These are phyloP conservation scores for Brasilioporus rufonigricans DNA, from an alignment of 768 basidiomycete genomes.

Conservation along the genomic window DNA sequence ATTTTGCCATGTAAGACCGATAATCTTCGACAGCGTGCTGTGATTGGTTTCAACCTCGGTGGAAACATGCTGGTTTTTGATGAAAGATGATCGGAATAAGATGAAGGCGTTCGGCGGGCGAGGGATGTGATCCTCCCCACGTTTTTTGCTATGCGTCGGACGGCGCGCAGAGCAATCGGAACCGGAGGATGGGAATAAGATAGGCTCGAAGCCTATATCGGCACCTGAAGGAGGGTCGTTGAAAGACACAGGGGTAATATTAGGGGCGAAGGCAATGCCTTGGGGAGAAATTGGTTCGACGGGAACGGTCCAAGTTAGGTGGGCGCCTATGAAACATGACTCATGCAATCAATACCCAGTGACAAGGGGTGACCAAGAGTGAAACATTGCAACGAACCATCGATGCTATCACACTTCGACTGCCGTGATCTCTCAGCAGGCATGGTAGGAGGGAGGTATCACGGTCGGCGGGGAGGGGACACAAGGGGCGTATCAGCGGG, in stretches of 20 bases:
- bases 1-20: constrained; percentile 80
- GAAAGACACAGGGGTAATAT: constrained; percentile 57
- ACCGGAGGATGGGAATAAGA: constrained; percentile 58
- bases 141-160: constrained; percentile 63
- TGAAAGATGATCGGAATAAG: constrained; percentile 80
- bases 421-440: constrained; percentile 45
- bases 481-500: constrained; percentile 25
- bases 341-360: constrained; percentile 13
- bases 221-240: constrained; percentile 43
- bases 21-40: constrained; percentile 81
- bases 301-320: constrained; percentile 46
- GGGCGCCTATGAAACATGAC: constrained; percentile 33
- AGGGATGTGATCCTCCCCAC: constrained; percentile 73
- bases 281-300: constrained; percentile 39
- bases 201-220: constrained; percentile 39
- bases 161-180: constrained; percentile 37
- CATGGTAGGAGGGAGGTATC: constrained; percentile 37
- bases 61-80: constrained; percentile 75
- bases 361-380: neutral
- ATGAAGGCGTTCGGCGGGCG: constrained; percentile 87
- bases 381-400: constrained; percentile 32
- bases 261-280: constrained; percentile 55
- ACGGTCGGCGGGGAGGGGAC: constrained; percentile 9
- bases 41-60: constrained; percentile 79
- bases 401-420: constrained; percentile 31